phyloP scores from a whole-genome alignment of 1,139 yeast species.

The Yamadazyma oceani region DNA sequence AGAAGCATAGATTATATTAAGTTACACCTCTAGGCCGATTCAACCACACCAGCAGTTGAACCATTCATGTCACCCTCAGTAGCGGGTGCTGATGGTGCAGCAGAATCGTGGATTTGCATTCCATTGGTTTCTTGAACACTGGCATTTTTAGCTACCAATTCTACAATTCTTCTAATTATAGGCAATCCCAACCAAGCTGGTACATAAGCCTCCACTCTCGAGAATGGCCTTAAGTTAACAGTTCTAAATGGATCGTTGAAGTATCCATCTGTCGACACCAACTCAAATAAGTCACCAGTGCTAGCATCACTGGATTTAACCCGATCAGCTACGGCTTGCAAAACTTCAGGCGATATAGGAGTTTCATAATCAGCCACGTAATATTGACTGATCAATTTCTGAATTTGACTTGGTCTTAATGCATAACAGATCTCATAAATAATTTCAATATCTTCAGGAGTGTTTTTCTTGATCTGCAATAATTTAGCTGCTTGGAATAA shows the following conservation, averaged over 20 bases:
- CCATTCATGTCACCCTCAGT: conserved; percentile 8
- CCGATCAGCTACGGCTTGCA: conserved; percentile 79
- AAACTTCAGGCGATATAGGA: conserved; percentile 83
- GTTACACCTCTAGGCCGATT: conserved; percentile 5
- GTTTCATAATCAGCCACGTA: conserved; percentile 94
- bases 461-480: conserved; percentile 86
- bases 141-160: conserved; percentile 84
- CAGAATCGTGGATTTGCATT: conserved; percentile 11
- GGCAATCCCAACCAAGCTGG: conserved; percentile 96
- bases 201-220: conserved; percentile 91
- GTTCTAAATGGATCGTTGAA: conserved; percentile 86
- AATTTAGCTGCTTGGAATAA: conserved; percentile 92
- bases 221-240: conserved; percentile 80
- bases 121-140: conserved; percentile 38
- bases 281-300: conserved; percentile 67
- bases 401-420: conserved; percentile 90
- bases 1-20: not conserved
- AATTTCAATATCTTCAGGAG: conserved; percentile 87
- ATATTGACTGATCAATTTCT: conserved; percentile 86
- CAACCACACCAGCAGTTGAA: conserved; percentile 10
- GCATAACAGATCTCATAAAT: conserved; percentile 95
- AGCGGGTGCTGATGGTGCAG: conserved; percentile 4
- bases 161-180: conserved; percentile 82
- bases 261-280: conserved; percentile 76
- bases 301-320: conserved; percentile 65